Base-by-base conservation (phyloP, 768 basidiomycete species). In the Candolleomyces eurysporus region DNA sequence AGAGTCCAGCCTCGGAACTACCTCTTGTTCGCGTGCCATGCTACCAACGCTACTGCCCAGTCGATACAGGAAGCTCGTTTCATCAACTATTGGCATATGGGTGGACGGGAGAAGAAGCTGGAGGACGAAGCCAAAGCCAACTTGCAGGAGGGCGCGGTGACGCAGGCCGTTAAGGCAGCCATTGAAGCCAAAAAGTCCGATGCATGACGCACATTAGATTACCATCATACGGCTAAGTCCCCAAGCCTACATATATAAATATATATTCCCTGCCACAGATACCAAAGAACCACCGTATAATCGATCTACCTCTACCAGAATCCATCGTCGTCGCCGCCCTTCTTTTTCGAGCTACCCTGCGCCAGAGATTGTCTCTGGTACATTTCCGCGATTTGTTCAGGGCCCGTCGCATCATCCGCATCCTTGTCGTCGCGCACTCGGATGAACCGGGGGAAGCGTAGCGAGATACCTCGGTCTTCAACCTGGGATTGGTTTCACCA, bases 371-470 rank as follows among this genome's bases (percentile, higher is more conserved):
- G 95, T 59, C 86, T 81, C 73, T 91, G 85, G 73, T 96, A 98
- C 90, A 97, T 95, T 71, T 98, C 95, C 57, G 92, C 91, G 67
- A 96, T 87, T 91, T 94, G 64, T 48, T 98, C 96, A 6, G 94
- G 88, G 4, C 88, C 87, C 11, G 97, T 98, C 22, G 94, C 93
- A 74, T 97, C 92, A 62, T 98, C 95, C 14, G 88, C 88, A 30
- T 80, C 79, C 75, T 99, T 99, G 74, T 99, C 97, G 63, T 98
- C 97, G 64, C 97, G 84, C 55, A 95, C 77, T 49, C 90, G 86
- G 65, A 99, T 84, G 74, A 98, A 98, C 31, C 97, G 86, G 45
- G 97, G 97, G 77, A 99, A 99, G 13, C 97, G 90, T 49, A 99
- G 76, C 16, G 97, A 98, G 67, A 99, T 92, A 0, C 97, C 97